phyloP scores from a whole-genome alignment of 768 basidiomycete species.

The Leucosporidium scottii region DNA sequence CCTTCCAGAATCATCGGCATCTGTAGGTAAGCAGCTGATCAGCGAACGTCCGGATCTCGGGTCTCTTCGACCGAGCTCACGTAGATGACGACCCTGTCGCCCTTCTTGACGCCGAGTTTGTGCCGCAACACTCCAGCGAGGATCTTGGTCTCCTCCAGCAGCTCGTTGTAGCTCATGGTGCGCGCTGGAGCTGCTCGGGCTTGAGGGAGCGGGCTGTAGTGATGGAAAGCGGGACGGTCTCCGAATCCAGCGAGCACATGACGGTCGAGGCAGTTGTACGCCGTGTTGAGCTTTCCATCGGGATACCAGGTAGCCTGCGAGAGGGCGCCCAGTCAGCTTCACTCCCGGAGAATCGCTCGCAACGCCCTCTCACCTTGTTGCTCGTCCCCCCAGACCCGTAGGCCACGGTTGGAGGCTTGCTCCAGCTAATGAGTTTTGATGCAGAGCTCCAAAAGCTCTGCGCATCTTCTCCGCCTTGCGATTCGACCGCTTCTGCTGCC shows the following conservation, averaged over 20 bases:
- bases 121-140: constrained; percentile 9
- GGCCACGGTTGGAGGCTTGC: neutral
- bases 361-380: neutral
- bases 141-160: neutral
- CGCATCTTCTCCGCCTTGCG: neutral
- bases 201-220: neutral
- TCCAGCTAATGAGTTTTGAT: neutral
- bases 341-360: neutral
- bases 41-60: neutral
- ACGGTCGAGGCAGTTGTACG: neutral
- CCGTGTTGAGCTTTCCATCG: neutral
- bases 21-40: neutral
- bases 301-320: neutral
- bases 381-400: neutral
- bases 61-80: neutral
- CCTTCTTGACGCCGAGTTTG: constrained; percentile 7
- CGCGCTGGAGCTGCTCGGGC: neutral
- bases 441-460: neutral
- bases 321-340: neutral
- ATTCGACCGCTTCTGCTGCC: too few relatives aligned
- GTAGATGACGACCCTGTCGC: constrained; percentile 10
- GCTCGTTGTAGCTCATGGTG: constrained; percentile 1
- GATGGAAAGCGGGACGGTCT: neutral
- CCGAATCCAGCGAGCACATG: constrained; percentile 1
- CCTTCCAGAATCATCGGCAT: constrained; percentile 7